phyloP scores from a whole-genome alignment of 768 basidiomycete species.

The Agaricus subrufescens region DNA sequence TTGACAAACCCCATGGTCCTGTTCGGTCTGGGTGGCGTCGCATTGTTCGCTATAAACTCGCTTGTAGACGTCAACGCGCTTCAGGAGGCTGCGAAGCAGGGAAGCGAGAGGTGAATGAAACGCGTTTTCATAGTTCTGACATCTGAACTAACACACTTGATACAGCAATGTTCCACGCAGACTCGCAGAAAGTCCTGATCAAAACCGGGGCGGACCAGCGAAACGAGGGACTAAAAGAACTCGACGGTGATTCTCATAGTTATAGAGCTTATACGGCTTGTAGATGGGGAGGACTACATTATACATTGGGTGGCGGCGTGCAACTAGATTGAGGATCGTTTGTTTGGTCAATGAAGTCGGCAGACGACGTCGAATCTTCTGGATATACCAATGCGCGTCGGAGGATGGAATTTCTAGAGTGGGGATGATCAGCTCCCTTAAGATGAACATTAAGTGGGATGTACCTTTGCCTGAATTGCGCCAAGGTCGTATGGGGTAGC shows the following conservation, averaged over 20 bases:
- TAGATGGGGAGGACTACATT: neutral
- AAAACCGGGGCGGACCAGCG: neutral
- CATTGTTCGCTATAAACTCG: slow-evolving; percentile 5
- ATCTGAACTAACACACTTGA: neutral
- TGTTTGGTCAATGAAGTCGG: neutral
- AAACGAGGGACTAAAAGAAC: slow-evolving; percentile 3
- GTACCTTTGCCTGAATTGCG: slow-evolving; percentile 69
- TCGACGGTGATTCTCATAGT: slow-evolving; percentile 5
- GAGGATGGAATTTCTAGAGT: slow-evolving; percentile 6
- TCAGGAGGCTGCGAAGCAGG: slow-evolving; percentile 6
- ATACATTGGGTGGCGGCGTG: neutral
- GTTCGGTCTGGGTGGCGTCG: slow-evolving; percentile 59
- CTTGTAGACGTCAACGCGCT: slow-evolving; percentile 8
- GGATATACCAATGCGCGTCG: slow-evolving; percentile 8
- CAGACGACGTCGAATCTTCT: neutral
- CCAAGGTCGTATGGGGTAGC: slow-evolving; percentile 45
- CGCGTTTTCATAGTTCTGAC: neutral
- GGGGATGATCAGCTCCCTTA: neutral
- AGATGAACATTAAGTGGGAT: slow-evolving; percentile 49
- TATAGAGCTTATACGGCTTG: neutral
- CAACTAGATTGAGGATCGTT: neutral
- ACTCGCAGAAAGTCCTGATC: neutral
- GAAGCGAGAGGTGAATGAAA: neutral
- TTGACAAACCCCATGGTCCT: slow-evolving; percentile 84
- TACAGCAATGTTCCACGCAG: neutral